These are phyloP conservation scores for Sphagnum contortum DNA, from an alignment of 225 moss, liverwort and hornwort genomes.

Conservation along the genomic window DNA sequence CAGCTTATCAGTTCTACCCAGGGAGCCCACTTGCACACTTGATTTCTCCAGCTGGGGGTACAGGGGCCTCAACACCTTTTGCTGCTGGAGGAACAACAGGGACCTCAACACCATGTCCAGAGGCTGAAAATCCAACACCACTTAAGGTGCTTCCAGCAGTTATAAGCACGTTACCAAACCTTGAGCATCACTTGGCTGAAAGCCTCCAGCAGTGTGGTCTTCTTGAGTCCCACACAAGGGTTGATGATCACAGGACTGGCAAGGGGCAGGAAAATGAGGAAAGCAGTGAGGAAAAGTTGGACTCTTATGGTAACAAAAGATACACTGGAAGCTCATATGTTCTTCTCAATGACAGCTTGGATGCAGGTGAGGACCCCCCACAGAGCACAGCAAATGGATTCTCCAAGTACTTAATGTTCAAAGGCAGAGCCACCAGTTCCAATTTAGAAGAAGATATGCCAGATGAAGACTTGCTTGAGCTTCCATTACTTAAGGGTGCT, in stretches of 20 bases:
- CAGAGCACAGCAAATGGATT: too few species aligned
- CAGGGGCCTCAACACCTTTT: conserved; percentile 78
- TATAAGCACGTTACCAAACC: conserved; percentile 48
- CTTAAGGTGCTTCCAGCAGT: conserved; percentile 57
- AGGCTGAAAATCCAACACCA: conserved; percentile 48
- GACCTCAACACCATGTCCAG: conserved; percentile 40
- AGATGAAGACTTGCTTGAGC: conserved; percentile 39
- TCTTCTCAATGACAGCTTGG: conserved; percentile 42
- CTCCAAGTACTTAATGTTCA: too few species aligned
- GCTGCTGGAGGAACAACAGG: conserved; percentile 41
- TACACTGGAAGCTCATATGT: conserved; percentile 33
- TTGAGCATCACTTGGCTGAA: conserved; percentile 54
- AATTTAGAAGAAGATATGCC: conserved; percentile 28
- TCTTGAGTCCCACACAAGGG: conserved; percentile 45
- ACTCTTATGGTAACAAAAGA: conserved; percentile 39
- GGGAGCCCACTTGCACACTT: conserved; percentile 75
- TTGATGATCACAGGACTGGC: conserved; percentile 45
- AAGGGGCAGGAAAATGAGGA: conserved; percentile 24
- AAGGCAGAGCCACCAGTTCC: too few species aligned
- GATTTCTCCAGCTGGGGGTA: conserved; percentile 71
- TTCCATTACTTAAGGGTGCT: conserved; percentile 35
- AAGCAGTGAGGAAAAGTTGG: conserved; percentile 21
- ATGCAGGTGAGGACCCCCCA: conserved; percentile 1
- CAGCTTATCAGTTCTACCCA: conserved; percentile 79
- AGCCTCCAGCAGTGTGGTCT: conserved; percentile 52